Conservation (phyloP, 2,329 filamentous ascomycete genomes). For the Pezicula carpinea region DNA sequence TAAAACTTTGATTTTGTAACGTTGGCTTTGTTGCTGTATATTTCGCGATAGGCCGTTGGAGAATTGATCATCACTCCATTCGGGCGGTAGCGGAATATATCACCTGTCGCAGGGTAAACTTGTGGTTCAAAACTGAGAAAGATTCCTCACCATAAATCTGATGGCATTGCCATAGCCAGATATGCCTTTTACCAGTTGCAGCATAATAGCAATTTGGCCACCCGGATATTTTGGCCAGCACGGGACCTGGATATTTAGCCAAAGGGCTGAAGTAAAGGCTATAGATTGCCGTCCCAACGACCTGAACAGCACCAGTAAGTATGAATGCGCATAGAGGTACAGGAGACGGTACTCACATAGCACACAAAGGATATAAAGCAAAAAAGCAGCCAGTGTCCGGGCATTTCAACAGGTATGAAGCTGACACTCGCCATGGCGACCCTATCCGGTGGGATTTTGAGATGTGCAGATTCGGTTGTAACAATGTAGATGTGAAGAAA, state of each 20-base stretch:
- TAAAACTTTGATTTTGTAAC: conserved; percentile 10
- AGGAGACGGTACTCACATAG: no score
- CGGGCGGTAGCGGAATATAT: conserved; percentile 6
- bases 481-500: no score
- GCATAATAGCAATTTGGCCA: not conserved
- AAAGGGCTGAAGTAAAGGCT: not conserved
- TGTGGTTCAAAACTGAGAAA: not conserved
- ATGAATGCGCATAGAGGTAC: no score
- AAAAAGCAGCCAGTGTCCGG: no score
- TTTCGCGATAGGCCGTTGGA: conserved; percentile 5
- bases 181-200: not conserved
- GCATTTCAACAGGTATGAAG: no score
- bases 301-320: no score
- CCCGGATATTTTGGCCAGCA: not conserved
- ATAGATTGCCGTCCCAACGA: not conserved
- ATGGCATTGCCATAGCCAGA: not conserved
- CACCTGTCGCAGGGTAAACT: conserved; percentile 1
- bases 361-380: no score
- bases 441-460: no score
- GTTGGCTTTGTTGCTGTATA: conserved; percentile 7
- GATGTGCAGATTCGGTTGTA: no score
- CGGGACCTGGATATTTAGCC: not conserved
- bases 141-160: not conserved
- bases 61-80: conserved; percentile 8
- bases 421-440: no score